Base-by-base conservation (phyloP, 2,329 filamentous ascomycete species). In the Pestalotiopsis fici region DNA sequence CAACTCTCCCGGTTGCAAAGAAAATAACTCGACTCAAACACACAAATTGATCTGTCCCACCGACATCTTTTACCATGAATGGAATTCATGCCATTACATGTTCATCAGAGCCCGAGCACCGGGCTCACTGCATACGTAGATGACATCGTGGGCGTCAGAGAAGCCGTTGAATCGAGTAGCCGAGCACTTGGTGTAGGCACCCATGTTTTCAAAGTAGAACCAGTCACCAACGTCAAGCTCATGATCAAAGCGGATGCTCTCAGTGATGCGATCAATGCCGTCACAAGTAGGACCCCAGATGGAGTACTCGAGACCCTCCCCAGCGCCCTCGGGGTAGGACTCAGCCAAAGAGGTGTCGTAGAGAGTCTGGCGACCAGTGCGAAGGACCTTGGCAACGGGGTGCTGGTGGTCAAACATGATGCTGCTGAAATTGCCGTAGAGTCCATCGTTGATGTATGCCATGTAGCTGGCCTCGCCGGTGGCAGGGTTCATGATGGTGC, bases 331-430 rank as follows among this genome's bases (percentile, higher is more conserved):
- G 2, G 81, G 75, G 47, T 84, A 81, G 23, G 81, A 81, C 63
- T 83, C 79, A n/a, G 86, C 83, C 74, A 82, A 75, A 71, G 82
- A 66, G 70, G 85, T 82, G 80, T 90, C 82, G 78, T 90, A 91
- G 76, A 89, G 77, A 70, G 87, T 86, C 68, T 84, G 82, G 70
- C 86, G 80, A 69, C 86, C 84, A 23, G 86, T 83, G 72, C 90
- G 91, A 65, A 99, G 85, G 67, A 98, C 88, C 81, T 92, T 93
- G 66, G 95, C 93, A 59, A 92, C 82, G 1, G 96, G 96, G 75
- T 97, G 88, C 86, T 99, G 96, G 81, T 98, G 96, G 77, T 98
- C 96, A 79, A 98, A 99, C 85, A 98, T 97, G 86, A 98, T 98
- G 88, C 94, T 97, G 72, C 94, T 97, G 78, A 99, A 98, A 84